Evolutionary conservation across 73 alveolate species (phyloP), one percentile per base, ranked within the genome.

Genomic region (Durusdinium trenchii): DNA sequence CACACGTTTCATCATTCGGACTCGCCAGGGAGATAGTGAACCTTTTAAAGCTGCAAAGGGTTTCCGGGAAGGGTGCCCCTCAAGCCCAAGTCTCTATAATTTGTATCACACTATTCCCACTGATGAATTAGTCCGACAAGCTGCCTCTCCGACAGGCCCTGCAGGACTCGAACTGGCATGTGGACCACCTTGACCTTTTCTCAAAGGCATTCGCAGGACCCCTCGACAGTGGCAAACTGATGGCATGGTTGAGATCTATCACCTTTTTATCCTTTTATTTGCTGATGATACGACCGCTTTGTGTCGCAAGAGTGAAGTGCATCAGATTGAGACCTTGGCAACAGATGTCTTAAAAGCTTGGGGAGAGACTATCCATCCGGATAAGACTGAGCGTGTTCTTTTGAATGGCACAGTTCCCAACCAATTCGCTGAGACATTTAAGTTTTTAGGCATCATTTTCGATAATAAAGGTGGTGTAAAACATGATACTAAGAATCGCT

Each of bases 221-320:
- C 79, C 79, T 64, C 79, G 79, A 40, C 79, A 32, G 79, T 32
- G 40, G 40, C 43, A 23, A 9, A 20, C 64, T 20, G 20, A 20
- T 54, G 64, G 20, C 64, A 9, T 54, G 54, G 52, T 42, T 43
- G 57, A 76, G 12, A 76, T 57, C 18, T 14, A n/a, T 3, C 86
- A 18, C 38, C 6, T 82, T 47, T 82, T 82, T 46, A 69, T 69
- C 12, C n/a, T 82, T 3, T n/a, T 82, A 6, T 82, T 85, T 85
- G 95, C 95, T 0, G 95, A 85, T 38, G 95, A 85, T 35, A 51
- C 95, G 3, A 85, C 75, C 12, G 95, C 60, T 35, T 42, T 85
- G 79, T 38, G 54, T 23, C 86, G 86, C 10, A 35, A 43, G 4
- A 76, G 86, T 16, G 38, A 47, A 6, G 52, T n/a, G 60, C 38